Evolutionary conservation across 2,329 filamentous ascomycete species (phyloP), one percentile per base, ranked within the genome.

Genomic region (Stagonosporopsis cucurbitacearum): DNA sequence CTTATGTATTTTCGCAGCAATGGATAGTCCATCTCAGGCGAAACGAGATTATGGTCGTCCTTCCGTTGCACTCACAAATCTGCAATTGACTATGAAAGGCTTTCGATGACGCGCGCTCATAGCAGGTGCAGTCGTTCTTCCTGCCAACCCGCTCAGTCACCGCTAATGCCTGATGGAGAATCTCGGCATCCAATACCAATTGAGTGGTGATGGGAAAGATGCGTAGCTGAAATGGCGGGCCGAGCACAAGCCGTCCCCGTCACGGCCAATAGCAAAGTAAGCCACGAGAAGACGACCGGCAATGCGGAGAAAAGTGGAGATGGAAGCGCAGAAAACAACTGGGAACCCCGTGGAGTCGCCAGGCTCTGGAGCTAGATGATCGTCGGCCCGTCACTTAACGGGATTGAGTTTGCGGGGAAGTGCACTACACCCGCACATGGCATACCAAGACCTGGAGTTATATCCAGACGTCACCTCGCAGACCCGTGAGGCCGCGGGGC

Each of bases 361-460:
- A 62, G 66, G 60, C 45, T 58, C 42, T 56, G 53, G 44, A 50
- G 58, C 57, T 61, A 60, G 52, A 49, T 40, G 59, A 60, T 62
- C 56, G 58, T 68, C 66, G 57, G 57, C 28, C 63, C 63, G 56
- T 58, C 56, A 58, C 54, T 50, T 55, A 58, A 58, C 54, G 60
- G 54, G 43, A 57, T 60, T 50, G 57, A 57, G 41, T 63, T 69
- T 72, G 70, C 69, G 70, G 70, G 70, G 70, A 70, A 71, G 43
- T 46, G 51, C 63, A 54, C 64, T 61, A 61, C 56, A 50, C 35
- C 36, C 47, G 47, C 43, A 45, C 61, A 28, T 49, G 35, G 32
- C 2, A 15, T 25, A 32, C 45, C 33, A 47, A 39, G 45, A 54
- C 43, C 43, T 49, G 25, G 39, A 12, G 23, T 50, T 65, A 62